Evolutionary conservation across 495 filamentous ascomycete genomes (phyloP), one percentile per base, ranked within the genome.

Genomic region (Letharia lupina): DNA sequence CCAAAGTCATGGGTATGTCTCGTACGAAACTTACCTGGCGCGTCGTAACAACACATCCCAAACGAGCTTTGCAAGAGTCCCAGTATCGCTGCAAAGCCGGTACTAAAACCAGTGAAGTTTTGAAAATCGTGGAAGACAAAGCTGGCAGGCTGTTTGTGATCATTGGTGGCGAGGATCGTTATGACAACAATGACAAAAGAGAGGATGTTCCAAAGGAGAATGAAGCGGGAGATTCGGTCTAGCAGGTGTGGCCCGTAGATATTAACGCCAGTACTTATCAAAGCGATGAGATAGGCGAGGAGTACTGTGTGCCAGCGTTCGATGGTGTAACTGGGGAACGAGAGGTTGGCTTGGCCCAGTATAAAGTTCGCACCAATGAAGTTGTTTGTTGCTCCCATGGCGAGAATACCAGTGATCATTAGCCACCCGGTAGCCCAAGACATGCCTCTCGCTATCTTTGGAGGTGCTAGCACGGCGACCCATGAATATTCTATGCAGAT

Each of bases 51-150:
- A 69, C 78, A 81, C 83, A 86, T 84, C 23, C 83, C 83, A 65
- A 86, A 85, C 10, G 77, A 80, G 64, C 77, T 76, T 67, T 86
- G 83, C 23, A 86, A 68, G 23, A 84, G 76, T n/a, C 83, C 83
- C 18, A 86, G 65, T 35, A 86, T 79, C 1, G 79, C 80, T 13
- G 79, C 76, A 73, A 83, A 84, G 1, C 78, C 75, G 10, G 74
- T 71, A 23, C 76, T 75, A 65, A 82, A 84, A 33, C 84, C 84
- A 2, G 82, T 80, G 54, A 77, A 75, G 65, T 86, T 85, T 65
- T 86, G 79, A 70, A 86, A 85, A 18, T 83, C 77, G 4, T 68
- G 64, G 72, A 85, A 85, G 18, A 86, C 84, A 64, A 86, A 85
- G 47, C 76, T 79, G 5, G 82, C 76, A 1, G 79, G 69, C 60